Conservation (phyloP, 2,329 filamentous ascomycete species). For the Epichloe amarillans region DNA sequence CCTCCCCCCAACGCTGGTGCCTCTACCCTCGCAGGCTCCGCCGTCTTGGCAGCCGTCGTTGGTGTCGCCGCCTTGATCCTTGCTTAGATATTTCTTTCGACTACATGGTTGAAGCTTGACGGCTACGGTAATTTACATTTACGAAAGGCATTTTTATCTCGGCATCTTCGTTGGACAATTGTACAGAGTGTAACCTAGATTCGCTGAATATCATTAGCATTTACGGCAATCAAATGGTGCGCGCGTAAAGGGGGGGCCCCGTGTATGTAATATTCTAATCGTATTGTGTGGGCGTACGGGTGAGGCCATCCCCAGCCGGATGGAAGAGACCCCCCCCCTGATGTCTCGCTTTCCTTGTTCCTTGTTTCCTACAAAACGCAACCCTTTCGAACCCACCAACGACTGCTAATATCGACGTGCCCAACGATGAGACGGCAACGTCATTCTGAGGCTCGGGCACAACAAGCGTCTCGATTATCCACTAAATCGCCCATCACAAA, state of each 20-base stretch:
- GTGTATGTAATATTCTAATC: conserved; percentile 36
- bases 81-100: conserved; percentile 32
- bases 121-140: conserved; percentile 21
- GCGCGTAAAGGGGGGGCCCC: too few species aligned
- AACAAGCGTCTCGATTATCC: neutral
- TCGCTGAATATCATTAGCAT: conserved; percentile 7
- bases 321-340: too few species aligned
- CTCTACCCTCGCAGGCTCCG: conserved; percentile 38
- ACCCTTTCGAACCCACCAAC: neutral
- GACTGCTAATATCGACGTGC: too few species aligned
- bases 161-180: too few species aligned
- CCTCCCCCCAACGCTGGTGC: conserved; percentile 37
- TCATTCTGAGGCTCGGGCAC: too few species aligned
- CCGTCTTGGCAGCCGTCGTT: conserved; percentile 39
- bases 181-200: too few species aligned
- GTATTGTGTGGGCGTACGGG: conserved; percentile 14
- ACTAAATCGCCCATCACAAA: too few species aligned
- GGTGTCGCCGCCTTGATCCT: conserved; percentile 41
- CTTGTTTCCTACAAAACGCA: conserved; percentile 1
- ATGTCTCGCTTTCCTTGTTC: neutral
- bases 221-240: conserved; percentile 9
- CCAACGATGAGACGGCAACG: too few species aligned
- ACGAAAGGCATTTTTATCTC: conserved; percentile 20
- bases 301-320: too few species aligned
- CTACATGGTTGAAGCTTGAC: conserved; percentile 26